Percentiles rank a stretch among this genome's conserved stretches.
Conservation (phyloP, 257 asterid species). For the Linderniella brevidens region DNA sequence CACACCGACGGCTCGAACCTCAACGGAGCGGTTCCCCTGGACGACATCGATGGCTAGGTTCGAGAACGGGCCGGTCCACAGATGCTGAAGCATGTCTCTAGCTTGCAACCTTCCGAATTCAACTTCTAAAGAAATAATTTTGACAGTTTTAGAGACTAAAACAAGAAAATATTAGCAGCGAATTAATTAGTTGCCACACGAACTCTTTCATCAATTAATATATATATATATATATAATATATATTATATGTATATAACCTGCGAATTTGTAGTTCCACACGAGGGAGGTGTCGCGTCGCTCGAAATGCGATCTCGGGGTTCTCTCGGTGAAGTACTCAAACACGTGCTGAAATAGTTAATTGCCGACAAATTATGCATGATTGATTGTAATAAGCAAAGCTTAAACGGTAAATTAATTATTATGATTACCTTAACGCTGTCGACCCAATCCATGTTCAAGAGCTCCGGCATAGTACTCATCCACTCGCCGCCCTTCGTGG, state of each 20-base stretch:
- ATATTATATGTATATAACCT: too few species aligned
- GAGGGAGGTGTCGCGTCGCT: slow-evolving; percentile 78
- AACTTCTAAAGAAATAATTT: slow-evolving; percentile 33
- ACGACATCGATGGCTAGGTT: slow-evolving; percentile 94
- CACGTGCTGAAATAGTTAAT: slow-evolving; percentile 50
- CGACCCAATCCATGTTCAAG: slow-evolving; percentile 95
- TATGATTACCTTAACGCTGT: slow-evolving; percentile 52
- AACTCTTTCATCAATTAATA: too few species aligned
- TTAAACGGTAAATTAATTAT: background rate
- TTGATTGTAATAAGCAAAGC: too few species aligned
- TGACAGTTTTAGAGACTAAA: background rate
- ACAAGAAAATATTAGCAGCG: background rate
- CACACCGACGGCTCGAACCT: slow-evolving; percentile 93
- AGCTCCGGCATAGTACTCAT: slow-evolving; percentile 99
- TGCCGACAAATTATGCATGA: too few species aligned
- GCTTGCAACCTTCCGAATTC: slow-evolving; percentile 98
- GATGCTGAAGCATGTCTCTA: slow-evolving; percentile 98
- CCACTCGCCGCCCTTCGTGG: slow-evolving; percentile 75
- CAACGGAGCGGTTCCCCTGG: slow-evolving; percentile 89
- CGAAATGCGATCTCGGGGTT: slow-evolving; percentile 87
- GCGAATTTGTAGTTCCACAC: slow-evolving; percentile 96
- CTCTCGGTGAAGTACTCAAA: slow-evolving; percentile 93
- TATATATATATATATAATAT: too few species aligned
- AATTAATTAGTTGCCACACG: slow-evolving; percentile 1
- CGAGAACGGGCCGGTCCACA: slow-evolving; percentile 95